Conservation (phyloP, 2,329 filamentous ascomycete species). For the Zasmidium angulare region DNA sequence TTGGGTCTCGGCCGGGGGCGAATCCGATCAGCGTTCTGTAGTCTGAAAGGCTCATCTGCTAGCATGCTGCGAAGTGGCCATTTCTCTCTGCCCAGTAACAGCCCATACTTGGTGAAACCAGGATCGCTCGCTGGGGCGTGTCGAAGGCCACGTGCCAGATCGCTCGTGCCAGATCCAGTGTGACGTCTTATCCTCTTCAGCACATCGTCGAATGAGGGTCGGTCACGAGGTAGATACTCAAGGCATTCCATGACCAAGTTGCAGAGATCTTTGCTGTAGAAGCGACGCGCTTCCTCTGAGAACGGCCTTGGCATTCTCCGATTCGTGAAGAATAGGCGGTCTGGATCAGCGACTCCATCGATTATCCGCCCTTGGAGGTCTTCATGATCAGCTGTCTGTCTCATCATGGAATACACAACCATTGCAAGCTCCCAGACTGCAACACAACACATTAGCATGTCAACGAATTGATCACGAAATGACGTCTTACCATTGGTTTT, state of each 20-base stretch:
- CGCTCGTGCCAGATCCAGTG: too few relatives aligned
- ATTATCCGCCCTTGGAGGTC: too few relatives aligned
- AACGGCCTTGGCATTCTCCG: background rate
- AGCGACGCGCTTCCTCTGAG: background rate
- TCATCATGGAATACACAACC: background rate
- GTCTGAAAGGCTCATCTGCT: background rate
- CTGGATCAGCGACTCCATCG: too few relatives aligned
- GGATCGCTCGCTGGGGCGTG: background rate
- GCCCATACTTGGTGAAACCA: background rate
- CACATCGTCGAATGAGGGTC: too few relatives aligned
- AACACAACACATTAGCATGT: too few relatives aligned
- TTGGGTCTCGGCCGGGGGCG: too few relatives aligned
- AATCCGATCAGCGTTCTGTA: too few relatives aligned
- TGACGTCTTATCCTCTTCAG: too few relatives aligned
- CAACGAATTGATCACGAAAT: too few relatives aligned
- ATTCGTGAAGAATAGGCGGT: background rate
- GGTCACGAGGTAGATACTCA: background rate
- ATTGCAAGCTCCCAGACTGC: background rate
- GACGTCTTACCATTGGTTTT: background rate
- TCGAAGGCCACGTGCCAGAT: too few relatives aligned
- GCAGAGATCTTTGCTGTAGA: background rate
- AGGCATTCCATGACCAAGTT: constrained; percentile 1
- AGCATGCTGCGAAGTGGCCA: background rate
- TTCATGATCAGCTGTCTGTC: background rate
- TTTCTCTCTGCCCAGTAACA: background rate